Base-by-base conservation (phyloP, 257 asterid species). In the Salvia miltiorrhiza region DNA sequence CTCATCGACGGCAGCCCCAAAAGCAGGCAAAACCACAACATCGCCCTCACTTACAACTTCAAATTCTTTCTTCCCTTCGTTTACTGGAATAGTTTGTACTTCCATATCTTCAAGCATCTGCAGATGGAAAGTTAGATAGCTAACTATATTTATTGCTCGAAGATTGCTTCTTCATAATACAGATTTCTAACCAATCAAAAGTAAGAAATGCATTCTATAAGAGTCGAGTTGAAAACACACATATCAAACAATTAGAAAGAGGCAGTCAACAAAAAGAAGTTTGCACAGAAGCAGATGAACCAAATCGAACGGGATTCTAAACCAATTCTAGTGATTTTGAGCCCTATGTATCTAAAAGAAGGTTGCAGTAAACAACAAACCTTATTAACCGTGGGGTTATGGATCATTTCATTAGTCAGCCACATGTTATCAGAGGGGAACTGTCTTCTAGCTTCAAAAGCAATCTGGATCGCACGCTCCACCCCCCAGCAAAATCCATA, bases 401-500 rank as follows among this genome's bases (percentile, higher is more conserved):
- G 99, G 72, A 94, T 91, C 73, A 94, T 91, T 60, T 89, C 96
- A 76, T 94, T 90, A 26, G 99, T 94, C 70, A 87, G 76, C 99
- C 99, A 94, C 65, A 94, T 89, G 69, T 70, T 87, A 86, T 91
- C 96, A 5, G 88, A 68, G 2, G 96, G 99, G 55, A 94, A 94
- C 81, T 90, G 99, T 35, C 79, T 85, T 72, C 97, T 83, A 47
- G 97, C 96, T 74, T 94, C 99, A 76, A 89, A 94, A 28, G 96
- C 97, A 73, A 94, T 94, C 87, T 94, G 97, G 47, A 94, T 95
- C 21, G 99, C 99, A 26, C 99, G 87, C 80, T 94, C 96, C 5
- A 91, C 99, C 0, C 99, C 99, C 97, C 96, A 90, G 85, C 99
- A 94, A 37, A 94, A 89, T 13, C 97, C 99, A 82, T 87, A 91